A percentile compares a stretch with the other conserved stretches of the same genome.
These are phyloP conservation scores for Fusarium sp. DNA, from an alignment of 2,329 filamentous ascomycete genomes.

Conservation along the genomic window DNA sequence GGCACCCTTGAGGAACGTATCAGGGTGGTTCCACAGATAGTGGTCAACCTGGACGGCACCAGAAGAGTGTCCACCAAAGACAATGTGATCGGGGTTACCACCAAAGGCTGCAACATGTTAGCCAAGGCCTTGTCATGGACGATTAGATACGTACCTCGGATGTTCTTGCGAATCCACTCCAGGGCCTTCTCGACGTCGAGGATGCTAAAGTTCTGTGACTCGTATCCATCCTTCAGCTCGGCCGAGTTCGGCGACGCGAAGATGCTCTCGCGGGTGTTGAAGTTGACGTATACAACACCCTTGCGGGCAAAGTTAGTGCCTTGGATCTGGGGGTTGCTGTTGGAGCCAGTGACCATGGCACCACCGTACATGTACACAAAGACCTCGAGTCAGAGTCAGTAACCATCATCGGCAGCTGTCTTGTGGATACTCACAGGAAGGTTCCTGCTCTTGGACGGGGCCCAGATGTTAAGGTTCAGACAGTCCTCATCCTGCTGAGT, in stretches of 20 bases:
- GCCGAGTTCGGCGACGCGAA: conserved; percentile 62
- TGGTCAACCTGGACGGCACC: conserved; percentile 58
- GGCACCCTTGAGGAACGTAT: conserved; percentile 56
- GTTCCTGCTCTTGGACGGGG: conserved; percentile 44
- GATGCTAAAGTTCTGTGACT: conserved; percentile 48
- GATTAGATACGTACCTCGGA: conserved; percentile 27
- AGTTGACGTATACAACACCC: conserved; percentile 57
- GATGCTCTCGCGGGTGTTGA: conserved; percentile 60
- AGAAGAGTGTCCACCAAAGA: conserved; percentile 61
- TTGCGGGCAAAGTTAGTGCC: conserved; percentile 56
- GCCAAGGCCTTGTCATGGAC: neutral
- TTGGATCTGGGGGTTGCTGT: conserved; percentile 58
- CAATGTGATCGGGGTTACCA: conserved; percentile 61
- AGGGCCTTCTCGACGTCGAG: conserved; percentile 47
- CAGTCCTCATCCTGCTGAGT: conserved; percentile 57
- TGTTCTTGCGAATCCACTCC: conserved; percentile 47
- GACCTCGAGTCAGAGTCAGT: conserved; percentile 27
- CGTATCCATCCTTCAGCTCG: conserved; percentile 48
- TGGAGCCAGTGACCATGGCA: conserved; percentile 52
- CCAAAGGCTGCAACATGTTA: conserved; percentile 55
- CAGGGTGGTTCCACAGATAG: conserved; percentile 60
- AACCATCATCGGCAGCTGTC: neutral
- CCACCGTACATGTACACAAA: conserved; percentile 62
- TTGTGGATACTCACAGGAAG: conserved; percentile 45
- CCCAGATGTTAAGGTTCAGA: conserved; percentile 60